Evolutionary conservation across 2,329 filamentous ascomycete genomes (phyloP).

Genomic region (Biscogniauxia mediterranea): DNA sequence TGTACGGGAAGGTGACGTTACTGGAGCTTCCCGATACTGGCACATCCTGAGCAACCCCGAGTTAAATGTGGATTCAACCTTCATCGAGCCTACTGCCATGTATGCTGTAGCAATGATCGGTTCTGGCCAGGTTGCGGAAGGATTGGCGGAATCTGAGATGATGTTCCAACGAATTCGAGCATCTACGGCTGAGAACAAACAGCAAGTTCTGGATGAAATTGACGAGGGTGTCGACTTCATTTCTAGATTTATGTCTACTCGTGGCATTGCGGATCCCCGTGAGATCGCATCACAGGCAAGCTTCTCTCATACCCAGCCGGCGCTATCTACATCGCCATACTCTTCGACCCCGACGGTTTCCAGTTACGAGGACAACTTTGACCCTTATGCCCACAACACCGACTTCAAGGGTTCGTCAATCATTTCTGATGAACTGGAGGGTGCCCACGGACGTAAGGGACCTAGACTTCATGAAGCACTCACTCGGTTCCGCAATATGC

Average conservation of each 20-base stretch:
- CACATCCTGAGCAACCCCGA: constrained; percentile 64
- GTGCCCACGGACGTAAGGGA: constrained; percentile 68
- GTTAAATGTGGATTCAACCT: constrained; percentile 57
- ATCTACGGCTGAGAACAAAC: constrained; percentile 47
- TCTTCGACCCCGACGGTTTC: constrained; percentile 56
- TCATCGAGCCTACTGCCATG: constrained; percentile 89
- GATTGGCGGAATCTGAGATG: constrained; percentile 71
- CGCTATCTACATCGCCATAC: constrained; percentile 51
- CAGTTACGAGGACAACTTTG: constrained; percentile 76
- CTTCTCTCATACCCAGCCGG: constrained; percentile 41
- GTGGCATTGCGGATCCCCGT: constrained; percentile 55
- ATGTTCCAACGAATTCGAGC: constrained; percentile 85
- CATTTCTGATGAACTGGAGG: constrained; percentile 88
- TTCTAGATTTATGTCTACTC: constrained; percentile 55
- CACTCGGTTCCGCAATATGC: constrained; percentile 85
- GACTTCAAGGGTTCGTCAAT: constrained; percentile 91
- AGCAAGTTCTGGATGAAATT: constrained; percentile 71
- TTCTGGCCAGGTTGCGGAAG: constrained; percentile 80
- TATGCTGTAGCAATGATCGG: constrained; percentile 85
- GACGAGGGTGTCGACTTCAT: constrained; percentile 80
- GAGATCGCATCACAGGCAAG: constrained; percentile 47
- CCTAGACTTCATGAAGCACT: constrained; percentile 78
- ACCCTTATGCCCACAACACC: constrained; percentile 85
- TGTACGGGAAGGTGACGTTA: constrained; percentile 76
- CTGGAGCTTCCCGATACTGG: constrained; percentile 79